A percentile compares a stretch with the other conserved stretches of the same genome.
Conservation (phyloP, 345 rosid species). For the Conringia planisiliqua region DNA sequence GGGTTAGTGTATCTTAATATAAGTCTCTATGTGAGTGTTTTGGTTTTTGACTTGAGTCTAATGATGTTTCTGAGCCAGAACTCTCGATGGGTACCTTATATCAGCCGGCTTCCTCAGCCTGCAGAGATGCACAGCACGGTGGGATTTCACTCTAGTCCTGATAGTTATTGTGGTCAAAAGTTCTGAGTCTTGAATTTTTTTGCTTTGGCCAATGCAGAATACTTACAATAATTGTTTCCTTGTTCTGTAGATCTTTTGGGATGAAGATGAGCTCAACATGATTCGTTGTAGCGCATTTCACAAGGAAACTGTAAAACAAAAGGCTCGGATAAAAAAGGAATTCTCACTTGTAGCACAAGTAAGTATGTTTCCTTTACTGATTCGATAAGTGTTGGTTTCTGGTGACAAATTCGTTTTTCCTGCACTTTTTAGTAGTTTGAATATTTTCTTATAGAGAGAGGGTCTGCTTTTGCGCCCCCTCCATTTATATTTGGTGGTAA, state of each 20-base stretch:
- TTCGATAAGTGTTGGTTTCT: background rate
- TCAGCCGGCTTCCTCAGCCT: conserved; percentile 59
- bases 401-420: background rate
- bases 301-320: conserved; percentile 60
- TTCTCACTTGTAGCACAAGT: conserved; percentile 48
- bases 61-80: conserved; percentile 38
- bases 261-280: conserved; percentile 61
- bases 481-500: background rate
- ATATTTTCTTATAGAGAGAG: too few relatives aligned
- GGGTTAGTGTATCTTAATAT: background rate
- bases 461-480: too few relatives aligned
- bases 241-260: conserved; percentile 69
- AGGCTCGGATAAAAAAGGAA: conserved; percentile 51
- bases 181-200: background rate
- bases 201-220: conserved; percentile 1
- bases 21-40: background rate
- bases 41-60: conserved; percentile 15
- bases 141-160: conserved; percentile 2
- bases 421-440: background rate
- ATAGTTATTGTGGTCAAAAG: background rate
- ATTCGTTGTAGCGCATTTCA: conserved; percentile 58
- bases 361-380: conserved; percentile 24
- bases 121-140: conserved; percentile 71
- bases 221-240: background rate
- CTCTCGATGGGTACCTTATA: conserved; percentile 73